Evolutionary conservation across 345 rosid genomes (phyloP).

Genomic region (Angophora floribunda): DNA sequence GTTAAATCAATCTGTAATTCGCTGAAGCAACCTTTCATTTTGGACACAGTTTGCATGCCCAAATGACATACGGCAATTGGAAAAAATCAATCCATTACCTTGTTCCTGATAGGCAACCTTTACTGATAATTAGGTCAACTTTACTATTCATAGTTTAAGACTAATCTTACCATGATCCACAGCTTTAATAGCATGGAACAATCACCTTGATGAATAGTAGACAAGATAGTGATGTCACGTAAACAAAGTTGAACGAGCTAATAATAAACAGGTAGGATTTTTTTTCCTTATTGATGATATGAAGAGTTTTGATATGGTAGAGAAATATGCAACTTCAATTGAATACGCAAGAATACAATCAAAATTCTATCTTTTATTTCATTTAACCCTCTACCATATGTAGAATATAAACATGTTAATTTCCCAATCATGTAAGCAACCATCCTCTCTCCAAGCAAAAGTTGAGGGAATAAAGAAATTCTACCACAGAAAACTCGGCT

Average conservation of each 20-base stretch:
- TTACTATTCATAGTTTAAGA: background rate
- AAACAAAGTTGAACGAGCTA: background rate
- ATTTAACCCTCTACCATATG: background rate
- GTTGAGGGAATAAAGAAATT: background rate
- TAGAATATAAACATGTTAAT: background rate
- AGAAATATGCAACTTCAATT: background rate
- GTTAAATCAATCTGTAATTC: background rate
- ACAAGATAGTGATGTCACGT: background rate
- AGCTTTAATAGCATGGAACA: background rate
- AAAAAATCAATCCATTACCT: background rate
- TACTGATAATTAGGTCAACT: background rate
- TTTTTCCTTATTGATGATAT: background rate
- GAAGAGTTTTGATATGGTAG: background rate
- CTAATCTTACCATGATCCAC: background rate
- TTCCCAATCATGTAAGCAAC: background rate
- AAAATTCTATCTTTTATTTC: background rate
- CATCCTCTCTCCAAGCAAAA: background rate
- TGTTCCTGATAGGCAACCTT: background rate
- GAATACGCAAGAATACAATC: background rate
- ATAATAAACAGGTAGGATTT: background rate
- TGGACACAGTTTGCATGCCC: background rate
- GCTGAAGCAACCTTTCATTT: background rate
- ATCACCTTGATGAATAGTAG: background rate
- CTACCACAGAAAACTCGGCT: background rate
- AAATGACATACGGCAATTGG: background rate